A percentile compares a stretch with the other conserved stretches of the same genome.
These are phyloP conservation scores for Nicotiana undulata DNA, from an alignment of 257 asterid species.

Conservation along the genomic window DNA sequence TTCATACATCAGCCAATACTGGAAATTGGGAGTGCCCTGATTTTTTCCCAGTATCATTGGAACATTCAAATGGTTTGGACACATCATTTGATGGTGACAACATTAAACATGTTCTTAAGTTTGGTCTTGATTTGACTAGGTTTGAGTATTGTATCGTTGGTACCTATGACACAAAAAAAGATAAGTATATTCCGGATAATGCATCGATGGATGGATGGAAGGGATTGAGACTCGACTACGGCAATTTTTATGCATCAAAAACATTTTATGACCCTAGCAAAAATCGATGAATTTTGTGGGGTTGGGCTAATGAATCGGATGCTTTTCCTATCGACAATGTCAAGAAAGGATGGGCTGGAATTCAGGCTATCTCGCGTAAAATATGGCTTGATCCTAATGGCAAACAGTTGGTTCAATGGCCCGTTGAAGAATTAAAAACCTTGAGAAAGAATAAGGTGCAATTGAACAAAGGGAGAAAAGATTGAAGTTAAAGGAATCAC, in stretches of 20 bases:
- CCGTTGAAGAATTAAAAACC: neutral
- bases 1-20: neutral
- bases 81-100: neutral
- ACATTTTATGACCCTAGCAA: neutral
- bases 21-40: neutral
- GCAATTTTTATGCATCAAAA: neutral
- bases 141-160: neutral
- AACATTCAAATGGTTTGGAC: neutral
- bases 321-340: neutral
- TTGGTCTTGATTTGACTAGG: neutral
- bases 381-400: neutral
- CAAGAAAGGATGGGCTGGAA: constrained; percentile 10
- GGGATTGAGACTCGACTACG: constrained; percentile 1
- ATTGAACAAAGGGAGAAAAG: neutral
- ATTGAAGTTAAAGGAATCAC: neutral
- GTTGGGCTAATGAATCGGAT: constrained; percentile 2
- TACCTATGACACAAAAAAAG: neutral
- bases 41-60: neutral
- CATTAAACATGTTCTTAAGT: constrained; percentile 3
- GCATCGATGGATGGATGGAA: neutral
- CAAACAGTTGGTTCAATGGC: neutral
- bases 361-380: neutral
- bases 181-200: neutral
- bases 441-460: neutral
- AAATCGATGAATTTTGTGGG: neutral